Conservation (phyloP, 179 eudicot genomes). For the Beta lomatogona region DNA sequence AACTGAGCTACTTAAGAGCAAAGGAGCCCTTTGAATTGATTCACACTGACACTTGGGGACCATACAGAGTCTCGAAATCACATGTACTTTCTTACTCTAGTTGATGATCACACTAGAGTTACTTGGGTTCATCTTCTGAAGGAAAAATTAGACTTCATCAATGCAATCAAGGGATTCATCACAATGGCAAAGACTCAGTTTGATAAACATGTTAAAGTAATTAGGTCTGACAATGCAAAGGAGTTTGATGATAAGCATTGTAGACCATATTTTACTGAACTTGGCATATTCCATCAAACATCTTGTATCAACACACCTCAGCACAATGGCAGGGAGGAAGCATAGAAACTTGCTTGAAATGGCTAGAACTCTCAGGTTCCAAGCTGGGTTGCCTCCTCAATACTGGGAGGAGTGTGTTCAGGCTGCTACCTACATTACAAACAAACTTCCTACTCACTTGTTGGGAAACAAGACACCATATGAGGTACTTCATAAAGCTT, state of each 20-base stretch:
- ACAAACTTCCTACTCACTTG: not conserved
- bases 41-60: constrained; percentile 1
- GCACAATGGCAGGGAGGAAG: not conserved
- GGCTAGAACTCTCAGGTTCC: not conserved
- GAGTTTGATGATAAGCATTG: not conserved
- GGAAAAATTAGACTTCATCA: not conserved
- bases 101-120: not conserved
- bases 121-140: no score
- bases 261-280: not conserved
- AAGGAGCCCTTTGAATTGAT: not conserved
- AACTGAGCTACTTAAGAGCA: not conserved
- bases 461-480: not conserved
- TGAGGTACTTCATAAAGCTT: not conserved
- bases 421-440: not conserved
- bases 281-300: not conserved
- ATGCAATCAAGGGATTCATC: not conserved
- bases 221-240: not conserved
- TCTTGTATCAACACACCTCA: not conserved
- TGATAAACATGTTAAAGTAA: not conserved
- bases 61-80: not conserved
- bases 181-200: not conserved
- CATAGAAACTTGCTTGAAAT: not conserved
- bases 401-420: not conserved
- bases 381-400: not conserved
- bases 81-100: not conserved